These are phyloP conservation scores for Podospora conica DNA, from an alignment of 495 filamentous ascomycete species.

Conservation along the genomic window DNA sequence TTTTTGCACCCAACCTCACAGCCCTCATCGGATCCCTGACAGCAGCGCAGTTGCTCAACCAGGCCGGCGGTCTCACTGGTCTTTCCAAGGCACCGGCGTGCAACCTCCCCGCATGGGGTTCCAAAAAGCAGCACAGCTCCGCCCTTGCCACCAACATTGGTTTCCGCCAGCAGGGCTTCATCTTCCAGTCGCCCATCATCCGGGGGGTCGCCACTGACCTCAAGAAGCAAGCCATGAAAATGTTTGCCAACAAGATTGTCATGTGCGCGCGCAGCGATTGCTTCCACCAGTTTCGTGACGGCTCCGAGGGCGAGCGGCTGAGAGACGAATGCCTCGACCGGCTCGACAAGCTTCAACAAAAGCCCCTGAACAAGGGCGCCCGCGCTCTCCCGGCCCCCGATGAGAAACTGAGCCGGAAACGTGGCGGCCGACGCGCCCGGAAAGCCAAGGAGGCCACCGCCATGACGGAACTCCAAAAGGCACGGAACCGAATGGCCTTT, in stretches of 20 bases:
- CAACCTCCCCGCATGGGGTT: slow-evolving; percentile 84
- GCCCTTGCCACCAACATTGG: slow-evolving; percentile 94
- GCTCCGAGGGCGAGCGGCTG: slow-evolving; percentile 77
- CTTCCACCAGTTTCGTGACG: slow-evolving; percentile 76
- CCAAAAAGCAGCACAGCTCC: slow-evolving; percentile 72
- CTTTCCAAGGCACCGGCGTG: slow-evolving; percentile 89
- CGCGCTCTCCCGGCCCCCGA: slow-evolving; percentile 90
- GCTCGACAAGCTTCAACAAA: slow-evolving; percentile 89
- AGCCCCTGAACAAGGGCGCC: slow-evolving; percentile 82
- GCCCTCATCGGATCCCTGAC: slow-evolving; percentile 89
- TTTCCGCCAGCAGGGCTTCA: slow-evolving; percentile 84
- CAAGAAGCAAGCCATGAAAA: slow-evolving; percentile 92
- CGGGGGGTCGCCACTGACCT: slow-evolving; percentile 75
- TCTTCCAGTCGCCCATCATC: slow-evolving; percentile 87
- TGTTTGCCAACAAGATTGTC: slow-evolving; percentile 87
- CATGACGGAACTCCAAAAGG: slow-evolving; percentile 95
- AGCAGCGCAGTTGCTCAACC: slow-evolving; percentile 92
- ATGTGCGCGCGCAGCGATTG: slow-evolving; percentile 85
- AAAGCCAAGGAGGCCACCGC: slow-evolving; percentile 96
- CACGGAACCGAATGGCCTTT: slow-evolving; percentile 93
- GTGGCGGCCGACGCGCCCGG: slow-evolving; percentile 82
- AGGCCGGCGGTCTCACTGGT: slow-evolving; percentile 78
- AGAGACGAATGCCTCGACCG: slow-evolving; percentile 76
- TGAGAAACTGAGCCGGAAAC: slow-evolving; percentile 90
- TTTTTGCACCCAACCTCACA: slow-evolving; percentile 95